Evolutionary conservation across 164 flowering plant genomes (phyloP), one percentile per base, ranked within the genome.

Genomic region (Brasenia schreberi): DNA sequence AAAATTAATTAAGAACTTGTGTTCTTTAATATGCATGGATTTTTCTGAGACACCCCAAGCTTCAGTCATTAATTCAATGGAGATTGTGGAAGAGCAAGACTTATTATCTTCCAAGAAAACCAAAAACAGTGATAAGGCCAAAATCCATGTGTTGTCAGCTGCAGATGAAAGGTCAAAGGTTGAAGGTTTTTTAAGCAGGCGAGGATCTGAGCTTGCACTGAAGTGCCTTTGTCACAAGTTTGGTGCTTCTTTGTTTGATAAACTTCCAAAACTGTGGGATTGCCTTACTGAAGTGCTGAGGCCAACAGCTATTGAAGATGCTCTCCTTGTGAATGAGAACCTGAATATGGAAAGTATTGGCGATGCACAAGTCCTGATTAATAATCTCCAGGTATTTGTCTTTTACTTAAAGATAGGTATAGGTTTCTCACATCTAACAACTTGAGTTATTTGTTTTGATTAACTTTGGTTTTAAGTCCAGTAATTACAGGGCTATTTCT

Each of bases 41-140:
- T 92, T 91, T 73, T 70, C 74, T 67, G 99, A 94, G 78, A 94
- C 99, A 16, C 99, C 99, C 53, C 99, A 89, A 73, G 92, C 91
- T 75, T 87, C 73, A 59, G 72, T 78, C 6, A 76, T 89, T 5
- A 79, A 76, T 74, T 87, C 96, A n/a, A 72, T 79, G 70, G 97
- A 87, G 67, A 73, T 74, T 19, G 77, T 92, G 76, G 99, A 92
- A 73, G 90, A 90, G 64, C 96, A 87, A 70, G 92, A 91, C 76
- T 82, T 90, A 58, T 77, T 93, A 44, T 77, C 83, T 52, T 83
- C 77, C 65, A 87, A 84, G 67, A 87, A 73, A 45, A 64, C 62
- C 67, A 69, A 69, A n/a, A 72, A 80, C 68, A 84, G 75, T 68
- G 86, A 76, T 33, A 95, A 78, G 75, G 66, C 84, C 61, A 87